Evolutionary conservation across 768 basidiomycete genomes (phyloP).

Genomic region (Lactarius sp.): DNA sequence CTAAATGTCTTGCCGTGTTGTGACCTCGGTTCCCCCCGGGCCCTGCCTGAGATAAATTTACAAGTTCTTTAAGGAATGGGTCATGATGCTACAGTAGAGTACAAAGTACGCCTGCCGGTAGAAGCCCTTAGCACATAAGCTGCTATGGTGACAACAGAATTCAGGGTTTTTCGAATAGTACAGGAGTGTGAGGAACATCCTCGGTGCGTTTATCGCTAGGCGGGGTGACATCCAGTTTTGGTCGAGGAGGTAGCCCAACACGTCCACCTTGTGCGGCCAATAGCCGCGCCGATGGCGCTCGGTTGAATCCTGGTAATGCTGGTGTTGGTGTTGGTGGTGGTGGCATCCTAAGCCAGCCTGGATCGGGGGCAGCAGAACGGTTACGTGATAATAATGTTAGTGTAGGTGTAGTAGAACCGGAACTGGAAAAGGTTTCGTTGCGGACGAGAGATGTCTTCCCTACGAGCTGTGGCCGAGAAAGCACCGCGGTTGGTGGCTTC

Average conservation of each 20-base stretch:
- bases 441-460: background rate
- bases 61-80: background rate
- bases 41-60: background rate
- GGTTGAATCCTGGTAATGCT: background rate
- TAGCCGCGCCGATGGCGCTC: background rate
- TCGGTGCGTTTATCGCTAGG: background rate
- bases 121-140: background rate
- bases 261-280: slow-evolving; percentile 5
- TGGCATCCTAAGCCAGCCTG: background rate
- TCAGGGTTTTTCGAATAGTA: background rate
- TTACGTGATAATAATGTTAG: background rate
- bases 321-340: background rate
- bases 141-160: background rate
- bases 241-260: slow-evolving; percentile 29
- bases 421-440: background rate
- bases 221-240: slow-evolving; percentile 13
- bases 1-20: background rate
- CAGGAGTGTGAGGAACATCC: background rate
- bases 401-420: background rate
- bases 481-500: slow-evolving; percentile 7
- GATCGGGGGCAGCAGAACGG: background rate
- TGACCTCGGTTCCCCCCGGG: too few species aligned
- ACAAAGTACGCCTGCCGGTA: background rate
- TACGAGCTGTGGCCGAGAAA: slow-evolving; percentile 8
- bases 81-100: slow-evolving; percentile 8